These are phyloP conservation scores for Aaosphaeria pasadenensis DNA, from an alignment of 2,329 filamentous ascomycete genomes.

Conservation along the genomic window DNA sequence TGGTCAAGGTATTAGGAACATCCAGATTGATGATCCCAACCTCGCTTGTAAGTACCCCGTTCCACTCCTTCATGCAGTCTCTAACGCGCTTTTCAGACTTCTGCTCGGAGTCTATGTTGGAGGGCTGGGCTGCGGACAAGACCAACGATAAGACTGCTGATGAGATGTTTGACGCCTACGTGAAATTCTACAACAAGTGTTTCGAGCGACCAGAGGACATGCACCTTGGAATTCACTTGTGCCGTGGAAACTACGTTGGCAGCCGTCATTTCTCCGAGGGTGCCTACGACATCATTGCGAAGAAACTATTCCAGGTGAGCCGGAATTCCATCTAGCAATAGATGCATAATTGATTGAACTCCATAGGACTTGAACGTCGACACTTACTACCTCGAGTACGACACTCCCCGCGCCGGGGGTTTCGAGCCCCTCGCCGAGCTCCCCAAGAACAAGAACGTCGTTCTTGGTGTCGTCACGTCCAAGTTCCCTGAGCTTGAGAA, in stretches of 20 bases:
- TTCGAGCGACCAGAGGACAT: conserved; percentile 64
- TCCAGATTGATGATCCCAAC: conserved; percentile 50
- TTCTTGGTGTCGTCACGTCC: conserved; percentile 46
- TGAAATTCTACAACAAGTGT: conserved; percentile 72
- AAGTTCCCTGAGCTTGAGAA: conserved; percentile 47
- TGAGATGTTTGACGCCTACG: conserved; percentile 71
- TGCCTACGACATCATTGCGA: conserved; percentile 47
- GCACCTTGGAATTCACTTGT: conserved; percentile 75
- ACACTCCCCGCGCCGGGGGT: conserved; percentile 47
- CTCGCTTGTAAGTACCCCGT: conserved; percentile 31
- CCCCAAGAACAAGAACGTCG: conserved; percentile 47
- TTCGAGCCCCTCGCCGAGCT: conserved; percentile 46
- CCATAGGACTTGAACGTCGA: conserved; percentile 36
- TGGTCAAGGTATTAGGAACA: conserved; percentile 45
- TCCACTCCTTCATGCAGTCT: neutral
- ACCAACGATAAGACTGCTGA: conserved; percentile 67
- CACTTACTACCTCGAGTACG: conserved; percentile 44
- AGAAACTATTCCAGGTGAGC: conserved; percentile 37
- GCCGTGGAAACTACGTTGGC: conserved; percentile 52
- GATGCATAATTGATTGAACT: neutral
- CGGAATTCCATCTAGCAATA: neutral
- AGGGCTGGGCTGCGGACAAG: conserved; percentile 53
- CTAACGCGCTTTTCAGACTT: conserved; percentile 16
- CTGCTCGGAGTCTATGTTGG: conserved; percentile 36
- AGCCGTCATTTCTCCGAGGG: conserved; percentile 47